Evolutionary conservation across 805 yeast genomes (phyloP).

Genomic region (Sungouiozyma ichnusensis): DNA sequence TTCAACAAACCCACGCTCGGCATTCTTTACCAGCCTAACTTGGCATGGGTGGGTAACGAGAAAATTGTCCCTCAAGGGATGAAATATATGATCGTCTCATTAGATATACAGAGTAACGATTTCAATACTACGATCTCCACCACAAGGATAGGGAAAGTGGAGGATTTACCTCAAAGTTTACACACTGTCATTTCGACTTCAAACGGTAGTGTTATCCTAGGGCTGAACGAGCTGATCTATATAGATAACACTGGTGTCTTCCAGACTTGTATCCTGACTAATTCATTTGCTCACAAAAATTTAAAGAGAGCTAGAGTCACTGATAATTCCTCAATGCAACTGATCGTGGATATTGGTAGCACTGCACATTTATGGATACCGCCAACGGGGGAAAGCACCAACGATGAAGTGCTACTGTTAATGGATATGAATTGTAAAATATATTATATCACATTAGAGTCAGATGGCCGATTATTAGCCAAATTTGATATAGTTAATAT

Average conservation of each 20-base stretch:
- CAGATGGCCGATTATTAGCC: slow-evolving; percentile 25
- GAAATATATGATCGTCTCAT: slow-evolving; percentile 28
- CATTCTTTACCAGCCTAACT: slow-evolving; percentile 44
- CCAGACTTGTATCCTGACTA: slow-evolving; percentile 24
- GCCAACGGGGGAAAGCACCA: slow-evolving; percentile 5
- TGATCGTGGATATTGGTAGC: slow-evolving; percentile 12
- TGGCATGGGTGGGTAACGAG: slow-evolving; percentile 66
- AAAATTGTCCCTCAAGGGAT: slow-evolving; percentile 16
- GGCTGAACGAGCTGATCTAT: slow-evolving; percentile 68
- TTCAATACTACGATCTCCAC: slow-evolving; percentile 29
- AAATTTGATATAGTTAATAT: slow-evolving; percentile 22
- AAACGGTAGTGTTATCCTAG: slow-evolving; percentile 55
- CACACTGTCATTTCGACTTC: slow-evolving; percentile 53
- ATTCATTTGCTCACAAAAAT: slow-evolving; percentile 31
- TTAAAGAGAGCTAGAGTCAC: slow-evolving; percentile 40
- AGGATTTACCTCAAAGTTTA: slow-evolving; percentile 64
- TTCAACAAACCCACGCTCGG: slow-evolving; percentile 80
- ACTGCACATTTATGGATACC: slow-evolving; percentile 10
- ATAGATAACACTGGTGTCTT: slow-evolving; percentile 53
- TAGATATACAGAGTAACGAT: slow-evolving; percentile 36
- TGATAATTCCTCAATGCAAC: slow-evolving; percentile 29
- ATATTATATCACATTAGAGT: slow-evolving; percentile 18
- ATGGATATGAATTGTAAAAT: slow-evolving; percentile 20
- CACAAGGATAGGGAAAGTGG: slow-evolving; percentile 56
- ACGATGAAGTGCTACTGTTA: slow-evolving; percentile 16